Percentiles rank a stretch among this genome's conserved stretches.
Evolutionary conservation across 164 flowering plant genomes (phyloP).

Genomic region (Santalum album): DNA sequence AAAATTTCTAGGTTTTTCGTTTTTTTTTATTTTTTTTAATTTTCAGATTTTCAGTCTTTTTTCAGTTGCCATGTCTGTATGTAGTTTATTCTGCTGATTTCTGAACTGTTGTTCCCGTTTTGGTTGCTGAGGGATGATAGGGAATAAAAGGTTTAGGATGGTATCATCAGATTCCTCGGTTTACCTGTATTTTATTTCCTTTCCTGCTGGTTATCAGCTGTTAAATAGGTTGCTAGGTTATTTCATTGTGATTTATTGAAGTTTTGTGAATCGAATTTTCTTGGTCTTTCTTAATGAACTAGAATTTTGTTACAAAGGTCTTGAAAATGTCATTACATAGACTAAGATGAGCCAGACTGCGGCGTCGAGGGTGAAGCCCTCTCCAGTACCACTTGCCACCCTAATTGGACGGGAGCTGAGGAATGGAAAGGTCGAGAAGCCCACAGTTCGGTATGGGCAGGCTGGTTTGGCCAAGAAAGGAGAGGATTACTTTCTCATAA

Average conservation of each 20-base stretch:
- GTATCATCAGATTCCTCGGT: neutral
- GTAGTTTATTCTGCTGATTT: neutral
- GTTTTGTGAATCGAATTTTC: neutral
- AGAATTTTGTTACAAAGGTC: conserved; percentile 13
- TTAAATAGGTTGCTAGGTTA: no score
- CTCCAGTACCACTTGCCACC: conserved; percentile 76
- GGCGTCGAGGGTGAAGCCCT: conserved; percentile 36
- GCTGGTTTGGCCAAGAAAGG: conserved; percentile 93
- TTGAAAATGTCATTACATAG: conserved; percentile 27
- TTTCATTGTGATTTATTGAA: no score
- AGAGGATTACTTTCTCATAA: conserved; percentile 82
- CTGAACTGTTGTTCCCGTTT: neutral
- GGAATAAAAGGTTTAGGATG: neutral
- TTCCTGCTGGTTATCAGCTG: conserved; percentile 4
- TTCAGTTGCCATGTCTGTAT: no score
- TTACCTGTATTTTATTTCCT: neutral
- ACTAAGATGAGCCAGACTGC: conserved; percentile 44
- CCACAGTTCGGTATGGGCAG: conserved; percentile 68
- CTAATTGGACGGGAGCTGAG: conserved; percentile 87
- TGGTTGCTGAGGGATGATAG: conserved; percentile 1
- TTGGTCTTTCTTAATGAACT: conserved; percentile 11
- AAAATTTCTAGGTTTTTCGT: neutral
- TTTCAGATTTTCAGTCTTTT: no score
- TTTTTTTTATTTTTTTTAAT: no score
- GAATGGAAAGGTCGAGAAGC: conserved; percentile 69